Base-by-base conservation (phyloP, 176 grass and related monocot genomes). In the Hsuehochloa calcarea region DNA sequence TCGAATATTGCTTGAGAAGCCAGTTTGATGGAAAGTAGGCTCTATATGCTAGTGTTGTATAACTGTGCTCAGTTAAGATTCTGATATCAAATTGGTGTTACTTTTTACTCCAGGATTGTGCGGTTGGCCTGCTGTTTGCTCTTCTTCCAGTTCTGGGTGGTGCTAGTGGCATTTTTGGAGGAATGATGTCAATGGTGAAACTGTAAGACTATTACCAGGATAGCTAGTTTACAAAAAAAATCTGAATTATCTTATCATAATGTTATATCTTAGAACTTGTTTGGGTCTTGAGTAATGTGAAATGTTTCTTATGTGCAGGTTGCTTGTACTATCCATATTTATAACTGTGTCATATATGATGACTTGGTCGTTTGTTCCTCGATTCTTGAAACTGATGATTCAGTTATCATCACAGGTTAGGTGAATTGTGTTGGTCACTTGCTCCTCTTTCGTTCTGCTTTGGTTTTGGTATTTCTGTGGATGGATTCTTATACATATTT, bases 341-440 rank as follows among this genome's bases (percentile, higher is more conserved):
- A 82, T 96, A 63, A 79, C 65, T 84, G 88, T 85, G 79, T 89
- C 97, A 69, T 86, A 88, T 89, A 77, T 99, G 80, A 85, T 99
- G 81, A 96, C 97, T 64, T 99, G 97, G 97, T 99, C 91, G 35
- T 90, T 99, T 77, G 84, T 99, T 91, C 97, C 97, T 80, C 90
- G 92, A 47, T 99, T 99, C 83, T 91, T 99, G 39, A 99, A 99
- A 86, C 91, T 99, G 63, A 99, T 99, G 97, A 86, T 89, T 78
- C 93, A 94, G 81, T 89, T 99, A 74, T 99, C 97, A 79, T 99
- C 97, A 59, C 97, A 99, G 92, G 97, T 96, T 78, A 88, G 97
- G 79, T 41, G 71, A 87, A 79, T 63, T 37, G 38, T 63, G 31
- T 55, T 80, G 19, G 3, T 60, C 56, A 23, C 9, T 4, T 60